Base-by-base conservation (phyloP, 257 asterid genomes). In the Jasminum sambac region DNA sequence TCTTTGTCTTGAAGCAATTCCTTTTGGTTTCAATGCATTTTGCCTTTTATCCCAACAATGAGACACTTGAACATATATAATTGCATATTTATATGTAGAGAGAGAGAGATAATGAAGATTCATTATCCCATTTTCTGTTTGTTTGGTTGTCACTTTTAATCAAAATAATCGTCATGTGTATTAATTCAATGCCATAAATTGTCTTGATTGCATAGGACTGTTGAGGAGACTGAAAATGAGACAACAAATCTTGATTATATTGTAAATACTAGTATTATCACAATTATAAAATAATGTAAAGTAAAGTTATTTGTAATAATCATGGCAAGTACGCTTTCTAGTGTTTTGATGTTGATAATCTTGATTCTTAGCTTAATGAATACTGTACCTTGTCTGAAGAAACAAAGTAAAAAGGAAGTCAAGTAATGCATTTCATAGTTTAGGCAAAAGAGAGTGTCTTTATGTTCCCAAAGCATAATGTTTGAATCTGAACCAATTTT, bases 341-440 rank as follows among this genome's bases (percentile, higher is more conserved):
- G 62, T 16, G 17, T 48, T 80, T 75, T 75, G 46, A 41, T 66
- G 80, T 71, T 71, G 76, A 80, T 78, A 73, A 71, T 75, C 48
- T 13, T 83, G 82, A 81, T 85, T 79, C 84, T 67, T 83, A 83
- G 75, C 91, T 88, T 90, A 84, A 78, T 84, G 72, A 81, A 71
- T 86, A 84, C 89, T 86, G 75, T 80, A 86, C 90, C 81, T 57
- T 77, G 91, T 85, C 81, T 75, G 68, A 72, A 81, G 79, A 77
- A 66, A 80, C 76, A 77, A 77, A 46, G 63, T 76, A 80, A 75
- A 83, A 88, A 30, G 36, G 74, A 80, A 79, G 69, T 66, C 42
- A 66, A 75, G 86, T 71, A 84, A 84, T 83, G 76, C 77, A 41
- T 83, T 89, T 88, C 88, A 80, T 86, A 30, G 13, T 17, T 69